Evolutionary conservation across 768 basidiomycete genomes (phyloP).

Genomic region (Mycena galopus): DNA sequence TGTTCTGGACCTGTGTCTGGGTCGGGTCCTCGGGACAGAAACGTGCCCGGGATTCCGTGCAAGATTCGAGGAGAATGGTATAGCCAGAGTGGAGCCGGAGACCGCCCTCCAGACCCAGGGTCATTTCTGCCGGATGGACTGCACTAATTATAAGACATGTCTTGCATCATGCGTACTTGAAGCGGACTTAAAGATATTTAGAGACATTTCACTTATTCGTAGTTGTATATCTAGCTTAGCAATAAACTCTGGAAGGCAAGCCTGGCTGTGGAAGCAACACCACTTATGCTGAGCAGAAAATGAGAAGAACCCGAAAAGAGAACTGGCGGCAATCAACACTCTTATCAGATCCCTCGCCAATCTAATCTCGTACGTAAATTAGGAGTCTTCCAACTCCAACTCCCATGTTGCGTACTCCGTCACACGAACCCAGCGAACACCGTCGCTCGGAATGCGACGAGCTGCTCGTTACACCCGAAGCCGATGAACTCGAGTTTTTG

Average conservation of each 20-base stretch:
- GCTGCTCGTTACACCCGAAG: constrained; percentile 38
- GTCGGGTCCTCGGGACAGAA: constrained; percentile 21
- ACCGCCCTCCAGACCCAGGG: too few species aligned
- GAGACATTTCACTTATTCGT: background rate
- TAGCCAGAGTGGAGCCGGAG: constrained; percentile 35
- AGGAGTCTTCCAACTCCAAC: constrained; percentile 6
- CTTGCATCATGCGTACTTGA: too few species aligned
- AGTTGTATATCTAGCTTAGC: too few species aligned
- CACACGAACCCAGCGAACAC: constrained; percentile 34
- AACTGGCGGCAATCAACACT: too few species aligned
- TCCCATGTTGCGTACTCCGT: constrained; percentile 23
- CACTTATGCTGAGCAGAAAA: too few species aligned
- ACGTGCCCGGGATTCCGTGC: constrained; percentile 51
- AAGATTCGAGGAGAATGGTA: constrained; percentile 58
- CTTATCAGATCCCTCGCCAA: background rate
- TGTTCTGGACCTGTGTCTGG: constrained; percentile 66
- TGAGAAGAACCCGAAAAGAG: too few species aligned
- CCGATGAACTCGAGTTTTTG: constrained; percentile 23
- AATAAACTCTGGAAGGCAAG: too few species aligned
- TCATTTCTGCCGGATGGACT: too few species aligned
- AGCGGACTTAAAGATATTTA: too few species aligned
- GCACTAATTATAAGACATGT: too few species aligned
- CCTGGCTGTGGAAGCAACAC: too few species aligned
- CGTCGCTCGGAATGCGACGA: constrained; percentile 47
- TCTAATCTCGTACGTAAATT: background rate